Base-by-base conservation (phyloP, 305 asterid species). In the Fraxinus sp. region DNA sequence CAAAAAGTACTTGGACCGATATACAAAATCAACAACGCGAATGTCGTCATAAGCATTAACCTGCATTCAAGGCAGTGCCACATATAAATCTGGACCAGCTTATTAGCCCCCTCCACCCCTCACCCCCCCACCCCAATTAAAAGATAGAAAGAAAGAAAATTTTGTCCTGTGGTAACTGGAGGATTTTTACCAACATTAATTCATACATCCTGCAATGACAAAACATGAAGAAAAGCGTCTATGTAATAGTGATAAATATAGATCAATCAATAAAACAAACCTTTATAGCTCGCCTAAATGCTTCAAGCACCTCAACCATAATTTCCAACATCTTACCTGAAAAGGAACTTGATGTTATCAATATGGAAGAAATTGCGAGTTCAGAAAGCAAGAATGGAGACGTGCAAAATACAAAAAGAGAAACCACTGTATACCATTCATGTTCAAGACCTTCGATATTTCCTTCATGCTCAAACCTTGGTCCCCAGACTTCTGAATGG, bases 401-500 rank as follows among this genome's bases (percentile, higher is more conserved):
- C 8, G 24, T 37, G 39, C 62, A 66, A 78, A 82, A 81, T 77
- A 77, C 39, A 66, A 75, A 59, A 80, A 84, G 35, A 80, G 77
- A 64, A 80, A 85, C 46, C 84, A 79, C 7, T 76, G 76, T 90
- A 81, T 83, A 96, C 99, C 98, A 57, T 90, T 85, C 37, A 84
- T 80, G 76, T 88, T 88, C 83, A 90, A 85, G 84, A 86, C 83
- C 86, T 86, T 84, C 79, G 90, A 83, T 86, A 91, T 90, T 82
- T 93, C 97, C 87, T 89, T 85, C 91, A 92, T 89, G 92, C 92
- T 90, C 90, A 96, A 88, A 75, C 99, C 99, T 83, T 91, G 97
- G 88, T 96, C 99, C 77, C 99, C 99, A 86, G 95, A 90, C 87
- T 87, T 93, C 87, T 91, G 97, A 85, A 94, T 92, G 82, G 97